phyloP scores from a whole-genome alignment of 305 asterid species.

The Rubia occidens region DNA sequence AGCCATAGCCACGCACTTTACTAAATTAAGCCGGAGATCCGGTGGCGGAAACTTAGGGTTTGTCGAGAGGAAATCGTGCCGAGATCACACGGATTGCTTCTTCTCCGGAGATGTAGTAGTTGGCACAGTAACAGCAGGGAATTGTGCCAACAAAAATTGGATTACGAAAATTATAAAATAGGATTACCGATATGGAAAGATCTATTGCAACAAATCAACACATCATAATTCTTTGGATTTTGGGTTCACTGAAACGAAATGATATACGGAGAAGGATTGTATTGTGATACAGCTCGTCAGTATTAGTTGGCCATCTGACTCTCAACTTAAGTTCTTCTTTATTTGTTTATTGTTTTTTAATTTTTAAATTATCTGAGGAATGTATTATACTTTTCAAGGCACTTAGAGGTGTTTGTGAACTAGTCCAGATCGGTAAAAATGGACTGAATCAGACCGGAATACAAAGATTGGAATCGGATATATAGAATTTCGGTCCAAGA shows the following conservation, averaged over 20 bases:
- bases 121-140: not conserved
- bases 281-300: constrained; percentile 1
- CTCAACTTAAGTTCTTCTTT: not conserved
- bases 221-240: not conserved
- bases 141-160: not conserved
- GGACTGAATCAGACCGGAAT: too few relatives aligned
- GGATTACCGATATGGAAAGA: not conserved
- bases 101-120: not conserved
- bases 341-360: not conserved
- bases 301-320: not conserved
- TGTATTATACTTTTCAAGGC: too few relatives aligned
- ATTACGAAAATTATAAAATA: not conserved
- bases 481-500: too few relatives aligned
- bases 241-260: not conserved
- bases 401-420: too few relatives aligned
- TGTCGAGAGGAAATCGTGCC: not conserved
- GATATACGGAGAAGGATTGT: not conserved
- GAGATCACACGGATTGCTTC: not conserved
- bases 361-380: too few relatives aligned
- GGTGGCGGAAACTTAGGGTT: constrained; percentile 9
- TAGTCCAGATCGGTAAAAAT: too few relatives aligned
- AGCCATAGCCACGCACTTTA: constrained; percentile 37
- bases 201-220: not conserved
- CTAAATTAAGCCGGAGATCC: constrained; percentile 8
- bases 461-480: too few relatives aligned